These are phyloP conservation scores for Arxiozyma slooffiae DNA, from an alignment of 1,139 yeast species.

Conservation along the genomic window DNA sequence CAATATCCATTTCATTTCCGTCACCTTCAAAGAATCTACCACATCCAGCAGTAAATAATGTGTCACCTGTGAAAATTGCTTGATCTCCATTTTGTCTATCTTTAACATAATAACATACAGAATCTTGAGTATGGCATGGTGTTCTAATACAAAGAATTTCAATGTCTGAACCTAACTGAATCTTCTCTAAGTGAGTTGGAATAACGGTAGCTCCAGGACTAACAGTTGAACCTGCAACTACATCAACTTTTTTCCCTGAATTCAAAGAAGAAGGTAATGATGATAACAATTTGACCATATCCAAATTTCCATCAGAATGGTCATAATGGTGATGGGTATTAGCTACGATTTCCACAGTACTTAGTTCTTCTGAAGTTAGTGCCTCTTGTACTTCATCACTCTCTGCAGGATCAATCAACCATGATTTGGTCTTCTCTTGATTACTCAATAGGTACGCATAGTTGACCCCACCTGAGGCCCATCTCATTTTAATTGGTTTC, in stretches of 20 bases:
- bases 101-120: constrained; percentile 71
- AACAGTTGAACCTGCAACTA: constrained; percentile 64
- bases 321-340: constrained; percentile 96
- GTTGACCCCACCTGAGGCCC: constrained; percentile 83
- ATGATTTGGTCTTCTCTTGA: constrained; percentile 54
- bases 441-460: constrained; percentile 75
- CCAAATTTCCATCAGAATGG: constrained; percentile 81
- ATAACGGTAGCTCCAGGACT: constrained; percentile 24
- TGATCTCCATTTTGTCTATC: constrained; percentile 53
- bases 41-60: constrained; percentile 87
- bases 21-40: constrained; percentile 94
- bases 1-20: constrained; percentile 66
- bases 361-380: constrained; percentile 30
- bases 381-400: constrained; percentile 47
- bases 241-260: constrained; percentile 36
- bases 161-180: constrained; percentile 39
- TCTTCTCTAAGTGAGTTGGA: constrained; percentile 29
- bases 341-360: constrained; percentile 59
- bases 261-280: constrained; percentile 30
- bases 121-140: constrained; percentile 96
- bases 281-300: constrained; percentile 28
- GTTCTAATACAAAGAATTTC: constrained; percentile 78
- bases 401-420: constrained; percentile 90
- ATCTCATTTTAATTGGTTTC: constrained; percentile 78
- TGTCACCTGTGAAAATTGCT: constrained; percentile 92